Evolutionary conservation across 768 basidiomycete genomes (phyloP).

Genomic region (Tricholoma matsutake): DNA sequence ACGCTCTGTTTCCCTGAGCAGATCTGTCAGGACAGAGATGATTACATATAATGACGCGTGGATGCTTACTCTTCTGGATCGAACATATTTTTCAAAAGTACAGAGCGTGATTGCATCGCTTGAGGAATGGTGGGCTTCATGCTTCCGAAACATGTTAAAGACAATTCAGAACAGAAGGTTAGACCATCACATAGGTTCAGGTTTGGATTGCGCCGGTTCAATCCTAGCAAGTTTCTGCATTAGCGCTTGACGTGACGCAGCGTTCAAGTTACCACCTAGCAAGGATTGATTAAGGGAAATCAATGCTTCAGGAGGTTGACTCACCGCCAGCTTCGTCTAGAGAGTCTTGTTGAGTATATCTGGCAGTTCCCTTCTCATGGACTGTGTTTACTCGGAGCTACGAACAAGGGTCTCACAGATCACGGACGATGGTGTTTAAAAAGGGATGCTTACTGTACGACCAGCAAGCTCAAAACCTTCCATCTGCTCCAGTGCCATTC

Average conservation of each 20-base stretch:
- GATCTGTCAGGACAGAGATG: neutral
- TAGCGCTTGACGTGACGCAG: slow-evolving; percentile 96
- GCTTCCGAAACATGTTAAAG: slow-evolving; percentile 36
- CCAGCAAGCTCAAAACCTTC: slow-evolving; percentile 98
- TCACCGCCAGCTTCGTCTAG: slow-evolving; percentile 89
- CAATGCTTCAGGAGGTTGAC: neutral
- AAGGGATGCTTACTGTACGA: slow-evolving; percentile 59
- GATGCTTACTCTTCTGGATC: slow-evolving; percentile 85
- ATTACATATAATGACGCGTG: neutral
- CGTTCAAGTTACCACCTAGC: slow-evolving; percentile 94
- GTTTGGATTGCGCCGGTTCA: slow-evolving; percentile 56
- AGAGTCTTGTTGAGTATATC: slow-evolving; percentile 73
- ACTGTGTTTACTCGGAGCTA: slow-evolving; percentile 90
- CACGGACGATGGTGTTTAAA: neutral
- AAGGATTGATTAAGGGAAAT: neutral
- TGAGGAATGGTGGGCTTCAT: slow-evolving; percentile 78
- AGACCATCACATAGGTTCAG: slow-evolving; percentile 56
- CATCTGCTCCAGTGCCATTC: slow-evolving; percentile 98
- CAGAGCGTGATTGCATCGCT: slow-evolving; percentile 84
- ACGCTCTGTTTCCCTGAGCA: slow-evolving; percentile 80
- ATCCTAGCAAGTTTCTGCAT: slow-evolving; percentile 99
- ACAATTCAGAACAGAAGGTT: no score
- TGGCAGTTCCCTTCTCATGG: slow-evolving; percentile 81
- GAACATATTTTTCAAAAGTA: slow-evolving; percentile 95
- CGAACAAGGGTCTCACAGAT: slow-evolving; percentile 9